These are phyloP conservation scores for Pythium insidiosum DNA, from an alignment of 352 stramenopile species.

Conservation along the genomic window DNA sequence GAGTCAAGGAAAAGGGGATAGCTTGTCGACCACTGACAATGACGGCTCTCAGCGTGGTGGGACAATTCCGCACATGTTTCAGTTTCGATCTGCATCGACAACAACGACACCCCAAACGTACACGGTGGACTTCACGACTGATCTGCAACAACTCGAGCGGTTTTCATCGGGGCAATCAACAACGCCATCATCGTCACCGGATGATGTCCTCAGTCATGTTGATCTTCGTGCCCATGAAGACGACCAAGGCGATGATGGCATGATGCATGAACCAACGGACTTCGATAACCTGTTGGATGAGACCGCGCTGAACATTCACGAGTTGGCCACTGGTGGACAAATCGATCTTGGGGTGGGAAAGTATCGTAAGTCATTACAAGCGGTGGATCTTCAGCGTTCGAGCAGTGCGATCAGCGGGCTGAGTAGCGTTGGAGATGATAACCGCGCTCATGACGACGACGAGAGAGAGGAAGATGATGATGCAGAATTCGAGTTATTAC, in stretches of 20 bases:
- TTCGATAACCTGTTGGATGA: slow-evolving; percentile 18
- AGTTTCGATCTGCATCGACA: too few relatives aligned
- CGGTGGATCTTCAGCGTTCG: too few relatives aligned
- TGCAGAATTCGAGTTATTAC: too few relatives aligned
- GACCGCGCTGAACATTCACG: slow-evolving; percentile 8
- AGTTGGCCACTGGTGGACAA: too few relatives aligned
- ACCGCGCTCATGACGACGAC: neutral
- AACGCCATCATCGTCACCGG: slow-evolving; percentile 6
- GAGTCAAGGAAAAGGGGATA: too few relatives aligned
- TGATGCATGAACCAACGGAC: too few relatives aligned
- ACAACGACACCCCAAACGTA: too few relatives aligned
- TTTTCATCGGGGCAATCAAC: slow-evolving; percentile 29
- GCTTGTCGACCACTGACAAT: too few relatives aligned
- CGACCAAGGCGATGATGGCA: slow-evolving; percentile 13
- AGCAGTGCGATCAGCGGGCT: slow-evolving; percentile 1
- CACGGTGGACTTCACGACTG: too few relatives aligned
- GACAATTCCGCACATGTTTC: slow-evolving; percentile 52
- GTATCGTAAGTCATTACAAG: slow-evolving; percentile 8
- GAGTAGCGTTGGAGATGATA: neutral
- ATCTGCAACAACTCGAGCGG: too few relatives aligned
- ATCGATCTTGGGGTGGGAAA: slow-evolving; percentile 10
- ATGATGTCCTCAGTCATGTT: slow-evolving; percentile 6
- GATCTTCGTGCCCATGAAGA: slow-evolving; percentile 8
- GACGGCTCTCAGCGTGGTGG: too few relatives aligned
- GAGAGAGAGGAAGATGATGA: too few relatives aligned